Evolutionary conservation across 31 red algal species (phyloP), one percentile per base, ranked within the genome.

Genomic region (Asparagopsis taxiformis): DNA sequence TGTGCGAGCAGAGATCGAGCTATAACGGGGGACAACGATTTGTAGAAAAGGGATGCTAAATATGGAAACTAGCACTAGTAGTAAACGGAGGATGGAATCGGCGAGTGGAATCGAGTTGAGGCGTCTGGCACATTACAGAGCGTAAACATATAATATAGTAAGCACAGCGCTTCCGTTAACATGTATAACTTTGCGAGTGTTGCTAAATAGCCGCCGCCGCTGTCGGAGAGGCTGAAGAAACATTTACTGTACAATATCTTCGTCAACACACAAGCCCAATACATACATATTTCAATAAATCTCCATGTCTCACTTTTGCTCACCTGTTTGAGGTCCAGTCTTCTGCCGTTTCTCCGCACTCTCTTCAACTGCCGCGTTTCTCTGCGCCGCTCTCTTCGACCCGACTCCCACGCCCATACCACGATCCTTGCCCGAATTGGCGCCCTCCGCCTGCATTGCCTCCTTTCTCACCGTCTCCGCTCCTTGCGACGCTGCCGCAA

Each of bases 401-500:
- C 41, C 41, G 8, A 13, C 41, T n/a, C 52, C 52, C 5, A 24
- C 26, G 21, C 21, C 21, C 26, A 24, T 19, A 19, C 21, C 52
- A 24, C 26, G 21, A 24, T 55, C 52, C 52, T 55, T 55, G 52
- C 52, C 52, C 21, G 21, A 19, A 15, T 55, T 24, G 26, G 21
- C 52, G 11, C 9, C 44, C 52, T 55, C 52, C 7, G 52, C 52
- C 26, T 24, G 52, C 52, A 24, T 24, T 62, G 23, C 59, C 6
- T 32, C 34, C 22, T 62, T 62, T 62, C 59, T 30, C 21, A 21
- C 46, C 30, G 46, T 70, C 3, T 70, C 49, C 8, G 50, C 46
- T 1, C 62, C 75, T 44, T 79, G 75, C 31, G 61, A 67, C 19
- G 33, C 62, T 9, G 51, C 11, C 31, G 22, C 37, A 50, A 79